A percentile compares a stretch with the other conserved stretches of the same genome.
phyloP scores from a whole-genome alignment of 1,139 yeast species.

The Arxiozyma bovina region DNA sequence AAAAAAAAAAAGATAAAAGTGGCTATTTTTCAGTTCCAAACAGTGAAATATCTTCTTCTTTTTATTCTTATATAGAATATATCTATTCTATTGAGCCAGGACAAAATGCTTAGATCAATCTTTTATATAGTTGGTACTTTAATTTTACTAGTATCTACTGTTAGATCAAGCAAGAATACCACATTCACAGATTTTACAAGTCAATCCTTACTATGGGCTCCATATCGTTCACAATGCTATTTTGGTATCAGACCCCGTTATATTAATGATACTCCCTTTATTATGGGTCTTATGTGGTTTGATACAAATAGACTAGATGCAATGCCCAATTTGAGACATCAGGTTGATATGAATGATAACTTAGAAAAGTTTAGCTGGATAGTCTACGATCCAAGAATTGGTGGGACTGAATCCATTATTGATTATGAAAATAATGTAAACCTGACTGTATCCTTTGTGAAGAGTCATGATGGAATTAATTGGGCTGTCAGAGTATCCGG shows the following conservation, averaged over 20 bases:
- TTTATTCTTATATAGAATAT: no score
- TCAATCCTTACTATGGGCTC: constrained; percentile 72
- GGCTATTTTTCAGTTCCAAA: no score
- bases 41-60: background rate
- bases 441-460: constrained; percentile 66
- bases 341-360: constrained; percentile 67
- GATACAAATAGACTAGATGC: constrained; percentile 54
- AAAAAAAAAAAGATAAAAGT: background rate
- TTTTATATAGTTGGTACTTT: background rate
- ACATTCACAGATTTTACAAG: constrained; percentile 30
- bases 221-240: constrained; percentile 80
- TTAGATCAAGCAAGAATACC: background rate
- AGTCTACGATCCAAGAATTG: constrained; percentile 73
- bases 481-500: constrained; percentile 75
- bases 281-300: constrained; percentile 88
- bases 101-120: background rate
- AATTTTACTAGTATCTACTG: background rate
- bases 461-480: constrained; percentile 53
- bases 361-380: constrained; percentile 80
- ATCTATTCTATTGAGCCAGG: background rate
- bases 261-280: constrained; percentile 52
- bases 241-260: constrained; percentile 76
- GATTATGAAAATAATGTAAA: constrained; percentile 59
- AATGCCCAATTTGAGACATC: constrained; percentile 58
- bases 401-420: constrained; percentile 70